phyloP scores from a whole-genome alignment of 176 grass and related monocot species.

The Carex cristatella region DNA sequence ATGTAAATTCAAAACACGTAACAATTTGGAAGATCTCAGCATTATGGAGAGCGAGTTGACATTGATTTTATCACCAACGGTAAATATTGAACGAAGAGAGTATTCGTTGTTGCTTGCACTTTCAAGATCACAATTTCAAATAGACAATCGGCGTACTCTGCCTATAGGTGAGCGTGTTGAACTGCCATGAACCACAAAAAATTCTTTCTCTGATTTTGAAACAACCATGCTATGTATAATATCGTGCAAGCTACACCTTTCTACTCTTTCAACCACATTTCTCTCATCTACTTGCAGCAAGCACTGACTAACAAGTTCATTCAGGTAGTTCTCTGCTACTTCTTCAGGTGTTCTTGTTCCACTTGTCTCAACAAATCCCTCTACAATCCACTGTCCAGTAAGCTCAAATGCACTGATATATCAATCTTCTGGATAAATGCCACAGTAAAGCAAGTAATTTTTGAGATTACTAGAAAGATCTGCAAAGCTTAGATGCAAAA shows the following conservation, averaged over 20 bases:
- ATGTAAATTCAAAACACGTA: conserved; percentile 20
- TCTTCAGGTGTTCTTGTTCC: neutral
- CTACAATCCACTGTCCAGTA: neutral
- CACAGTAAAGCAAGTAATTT: neutral
- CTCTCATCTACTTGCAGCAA: neutral
- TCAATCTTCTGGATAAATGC: neutral
- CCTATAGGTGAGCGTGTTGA: neutral
- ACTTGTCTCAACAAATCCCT: neutral
- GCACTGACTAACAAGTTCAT: conserved; percentile 2
- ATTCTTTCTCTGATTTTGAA: conserved; percentile 4
- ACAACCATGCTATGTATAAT: neutral
- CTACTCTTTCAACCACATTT: neutral
- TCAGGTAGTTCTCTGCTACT: neutral
- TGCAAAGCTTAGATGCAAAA: neutral
- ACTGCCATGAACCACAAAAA: neutral
- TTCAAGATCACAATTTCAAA: conserved; percentile 15
- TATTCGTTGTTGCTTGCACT: neutral
- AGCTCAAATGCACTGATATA: neutral
- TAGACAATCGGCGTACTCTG: conserved; percentile 9
- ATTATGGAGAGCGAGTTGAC: neutral
- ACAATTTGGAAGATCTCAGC: neutral
- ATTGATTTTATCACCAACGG: neutral
- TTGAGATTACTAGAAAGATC: neutral
- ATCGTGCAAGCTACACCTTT: neutral
- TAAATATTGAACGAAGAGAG: conserved; percentile 18